Evolutionary conservation across 2,329 filamentous ascomycete genomes (phyloP).

Genomic region (Monosporascus ibericus): DNA sequence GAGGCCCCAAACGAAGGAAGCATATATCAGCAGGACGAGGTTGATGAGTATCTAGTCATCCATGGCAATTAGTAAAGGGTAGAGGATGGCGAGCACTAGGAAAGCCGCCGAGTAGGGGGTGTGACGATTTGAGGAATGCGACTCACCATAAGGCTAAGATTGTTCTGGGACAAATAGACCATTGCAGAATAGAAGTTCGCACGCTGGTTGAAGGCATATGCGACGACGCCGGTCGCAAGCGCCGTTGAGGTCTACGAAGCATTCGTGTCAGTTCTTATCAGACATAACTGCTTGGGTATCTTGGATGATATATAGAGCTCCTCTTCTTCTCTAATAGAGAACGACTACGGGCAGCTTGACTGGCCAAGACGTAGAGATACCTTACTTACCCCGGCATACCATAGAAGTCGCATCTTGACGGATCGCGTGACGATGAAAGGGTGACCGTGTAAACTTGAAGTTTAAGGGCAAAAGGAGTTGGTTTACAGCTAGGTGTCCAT

Average conservation of each 20-base stretch:
- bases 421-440: constrained; percentile 1
- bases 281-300: not conserved
- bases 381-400: constrained; percentile 53
- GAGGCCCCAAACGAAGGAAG: constrained; percentile 75
- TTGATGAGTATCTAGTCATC: constrained; percentile 74
- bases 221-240: constrained; percentile 74
- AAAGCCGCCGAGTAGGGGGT: not conserved
- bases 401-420: constrained; percentile 50
- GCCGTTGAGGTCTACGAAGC: constrained; percentile 64
- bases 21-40: constrained; percentile 74
- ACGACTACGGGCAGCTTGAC: not conserved
- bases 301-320: not conserved
- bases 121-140: not conserved
- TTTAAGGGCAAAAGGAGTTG: not conserved
- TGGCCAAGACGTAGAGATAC: too few species aligned
- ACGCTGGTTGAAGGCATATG: constrained; percentile 89
- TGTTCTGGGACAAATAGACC: constrained; percentile 94
- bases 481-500: not conserved
- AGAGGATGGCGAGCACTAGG: not conserved
- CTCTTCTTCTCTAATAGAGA: not conserved
- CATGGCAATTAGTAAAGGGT: constrained; percentile 6
- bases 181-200: constrained; percentile 98
- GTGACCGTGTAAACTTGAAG: constrained; percentile 4
- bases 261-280: constrained; percentile 8
- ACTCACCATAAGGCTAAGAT: constrained; percentile 83